Evolutionary conservation across 1,284 basidiomycete species (phyloP), one percentile per base, ranked within the genome.

Genomic region (Boletus mariae): DNA sequence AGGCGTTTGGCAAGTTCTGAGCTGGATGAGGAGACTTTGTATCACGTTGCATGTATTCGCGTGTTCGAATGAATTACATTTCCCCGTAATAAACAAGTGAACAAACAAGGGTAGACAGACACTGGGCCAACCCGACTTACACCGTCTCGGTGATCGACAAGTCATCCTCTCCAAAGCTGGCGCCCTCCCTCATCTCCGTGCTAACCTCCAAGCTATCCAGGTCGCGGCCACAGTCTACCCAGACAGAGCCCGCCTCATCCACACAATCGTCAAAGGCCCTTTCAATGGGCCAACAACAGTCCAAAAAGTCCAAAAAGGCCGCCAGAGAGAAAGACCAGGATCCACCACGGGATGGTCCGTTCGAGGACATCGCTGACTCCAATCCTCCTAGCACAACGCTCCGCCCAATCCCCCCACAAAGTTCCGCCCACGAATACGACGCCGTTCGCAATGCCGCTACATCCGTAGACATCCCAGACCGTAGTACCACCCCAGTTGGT

Each of bases 1-100:
- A 95, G 82, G 79, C 90, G 59, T 98, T 98, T 78, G 84, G 84
- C 77, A 96, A 95, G 85, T 98, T 97, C 84, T 98, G 82, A 68
- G 62, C 52, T 49, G 48, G 71, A 65, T 61, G 58, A 57, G 40
- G n/a, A 40, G 17, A 44, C 55, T 53, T 52, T 52, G 59, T 63
- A 65, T 32, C 56, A 59, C 58, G 55, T 53, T 60, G 58, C 69
- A 60, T 63, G 55, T 67, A 61, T 61, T 20, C 29, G 61, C 64
- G 61, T 59, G 61, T 34, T 63, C 65, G 17, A 71, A 71, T 63
- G 69, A 69, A 68, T 61, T 34, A 15, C 29, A 70, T 42, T 46
- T 52, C 28, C 26, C 23, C 41, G 32, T 45, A 68, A 71, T 45
- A 68, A 71, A 66, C 69, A 71, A 70, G 56, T 5, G 67, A 48